A percentile compares a stretch with the other conserved stretches of the same genome.
Conservation (phyloP, 164 flowering plant genomes). For the Brasenia schreberi region DNA sequence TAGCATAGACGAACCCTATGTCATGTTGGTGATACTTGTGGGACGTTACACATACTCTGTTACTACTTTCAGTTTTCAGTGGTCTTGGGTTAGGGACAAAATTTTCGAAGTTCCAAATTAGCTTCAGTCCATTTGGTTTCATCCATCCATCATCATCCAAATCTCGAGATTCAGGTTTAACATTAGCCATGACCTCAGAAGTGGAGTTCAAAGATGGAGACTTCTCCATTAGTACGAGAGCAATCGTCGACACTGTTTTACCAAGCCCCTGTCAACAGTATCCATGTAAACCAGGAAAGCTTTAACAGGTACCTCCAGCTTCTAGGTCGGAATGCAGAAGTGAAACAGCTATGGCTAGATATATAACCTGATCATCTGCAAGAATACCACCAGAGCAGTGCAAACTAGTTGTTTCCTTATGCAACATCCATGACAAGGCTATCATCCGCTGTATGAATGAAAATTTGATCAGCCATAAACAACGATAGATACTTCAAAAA, state of each 20-base stretch:
- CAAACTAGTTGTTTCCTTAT: slow-evolving; percentile 53
- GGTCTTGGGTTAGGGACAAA: slow-evolving; percentile 5
- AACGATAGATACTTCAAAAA: slow-evolving; percentile 1
- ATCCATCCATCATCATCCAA: slow-evolving; percentile 48
- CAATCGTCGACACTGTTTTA: slow-evolving; percentile 82
- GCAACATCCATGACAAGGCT: slow-evolving; percentile 91
- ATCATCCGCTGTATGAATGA: slow-evolving; percentile 43
- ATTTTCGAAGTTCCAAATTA: slow-evolving; percentile 10
- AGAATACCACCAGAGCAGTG: slow-evolving; percentile 85
- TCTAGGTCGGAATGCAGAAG: not conserved
- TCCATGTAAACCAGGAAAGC: slow-evolving; percentile 1
- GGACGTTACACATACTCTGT: slow-evolving; percentile 12
- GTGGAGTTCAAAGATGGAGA: slow-evolving; percentile 30
- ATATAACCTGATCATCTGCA: slow-evolving; percentile 86
- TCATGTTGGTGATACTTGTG: too few species aligned
- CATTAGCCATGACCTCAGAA: slow-evolving; percentile 11
- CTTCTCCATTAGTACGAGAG: slow-evolving; percentile 83
- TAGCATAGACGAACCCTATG: too few species aligned
- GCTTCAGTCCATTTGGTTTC: slow-evolving; percentile 14
- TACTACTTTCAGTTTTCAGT: slow-evolving; percentile 7
- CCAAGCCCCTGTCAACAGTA: slow-evolving; percentile 62
- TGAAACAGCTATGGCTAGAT: not conserved
- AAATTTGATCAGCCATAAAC: not conserved
- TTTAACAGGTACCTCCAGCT: not conserved
- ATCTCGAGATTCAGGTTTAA: slow-evolving; percentile 37